Base-by-base conservation (phyloP, 2,329 filamentous ascomycete genomes). In the Trichoderma aggressivum region DNA sequence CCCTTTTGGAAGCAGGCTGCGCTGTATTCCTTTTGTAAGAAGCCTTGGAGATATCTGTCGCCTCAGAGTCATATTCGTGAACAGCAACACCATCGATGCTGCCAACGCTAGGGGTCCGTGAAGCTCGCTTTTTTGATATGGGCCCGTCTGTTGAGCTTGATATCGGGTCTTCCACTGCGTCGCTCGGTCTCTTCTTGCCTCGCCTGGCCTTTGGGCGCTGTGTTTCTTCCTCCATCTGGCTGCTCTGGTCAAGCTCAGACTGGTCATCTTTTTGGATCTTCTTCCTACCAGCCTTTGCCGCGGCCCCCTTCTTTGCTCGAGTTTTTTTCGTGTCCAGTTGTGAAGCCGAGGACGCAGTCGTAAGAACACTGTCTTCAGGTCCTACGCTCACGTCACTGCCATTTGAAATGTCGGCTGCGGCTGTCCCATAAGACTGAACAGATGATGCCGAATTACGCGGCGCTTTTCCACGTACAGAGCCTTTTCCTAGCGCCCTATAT, bases 391-490 rank as follows among this genome's bases (percentile, higher is more conserved):
- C 78, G 24, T 89, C 87, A 26, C 82, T 80, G 3, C 85, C 59
- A 0, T 86, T 87, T 14, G 82, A 80, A 7, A 81, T 77, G 56
- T 90, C 88, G 0, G 87, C 88, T 3, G 82, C 77, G 2, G 79
- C 77, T 1, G 87, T 88, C 3, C 84, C 81, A 8, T 85, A 80
- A 2, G 89, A 91, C 74, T 90, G 88, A 6, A 83, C 81, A 1
- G 90, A 92, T 16, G 88, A 85, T 78, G 94, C 94, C 26, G 93
- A 96, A 58, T 85, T 80, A 73, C 86, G 82, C 16, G 81, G 87
- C 79, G 77, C 82, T 78, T 85, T 91, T 83, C 80, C 86, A 82
- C 77, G 86, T 62, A 80, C 79, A 12, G 86, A 80, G 74, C 88
- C 87, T 82, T 91, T 91, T 32, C 87, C 83, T 39, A 82, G 77